Evolutionary conservation across 2,329 filamentous ascomycete species (phyloP).

Genomic region (Colletotrichum higginsianum): DNA sequence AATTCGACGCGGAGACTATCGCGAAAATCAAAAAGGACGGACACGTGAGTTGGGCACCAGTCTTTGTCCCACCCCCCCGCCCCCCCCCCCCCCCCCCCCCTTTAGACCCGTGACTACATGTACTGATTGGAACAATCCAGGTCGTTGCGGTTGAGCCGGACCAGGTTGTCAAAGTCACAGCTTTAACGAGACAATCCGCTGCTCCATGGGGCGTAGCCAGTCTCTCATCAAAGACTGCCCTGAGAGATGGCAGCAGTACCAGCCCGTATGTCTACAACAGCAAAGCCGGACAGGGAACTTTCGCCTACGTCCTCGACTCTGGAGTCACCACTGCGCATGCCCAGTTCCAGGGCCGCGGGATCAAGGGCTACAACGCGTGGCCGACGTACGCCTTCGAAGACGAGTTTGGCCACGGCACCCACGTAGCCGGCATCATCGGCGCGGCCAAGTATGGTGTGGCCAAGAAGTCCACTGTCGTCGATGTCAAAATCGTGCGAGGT

Average conservation of each 20-base stretch:
- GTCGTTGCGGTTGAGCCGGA: constrained; percentile 52
- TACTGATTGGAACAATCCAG: constrained; percentile 46
- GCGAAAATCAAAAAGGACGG: constrained; percentile 55
- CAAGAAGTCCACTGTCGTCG: constrained; percentile 59
- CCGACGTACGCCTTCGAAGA: constrained; percentile 24
- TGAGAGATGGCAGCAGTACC: constrained; percentile 45
- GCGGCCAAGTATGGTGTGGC: constrained; percentile 58
- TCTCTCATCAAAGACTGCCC: constrained; percentile 57
- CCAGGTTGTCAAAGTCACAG: constrained; percentile 9
- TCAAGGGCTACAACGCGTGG: constrained; percentile 53
- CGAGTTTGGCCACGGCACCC: constrained; percentile 48
- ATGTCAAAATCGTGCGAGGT: constrained; percentile 59
- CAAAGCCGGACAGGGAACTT: constrained; percentile 45
- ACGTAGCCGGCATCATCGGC: constrained; percentile 55
- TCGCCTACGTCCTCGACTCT: constrained; percentile 47
- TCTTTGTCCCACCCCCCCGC: no score
- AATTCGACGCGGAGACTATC: constrained; percentile 57
- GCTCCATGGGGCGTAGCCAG: constrained; percentile 61
- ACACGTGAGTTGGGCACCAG: constrained; percentile 48
- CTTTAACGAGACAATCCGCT: constrained; percentile 16
- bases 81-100: no score
- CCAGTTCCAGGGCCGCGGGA: constrained; percentile 61
- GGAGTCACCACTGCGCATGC: constrained; percentile 46
- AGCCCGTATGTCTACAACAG: constrained; percentile 44
- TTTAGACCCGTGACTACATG: no score